Conservation (phyloP, 2,329 filamentous ascomycete species). For the Teratosphaeria nubilosa region DNA sequence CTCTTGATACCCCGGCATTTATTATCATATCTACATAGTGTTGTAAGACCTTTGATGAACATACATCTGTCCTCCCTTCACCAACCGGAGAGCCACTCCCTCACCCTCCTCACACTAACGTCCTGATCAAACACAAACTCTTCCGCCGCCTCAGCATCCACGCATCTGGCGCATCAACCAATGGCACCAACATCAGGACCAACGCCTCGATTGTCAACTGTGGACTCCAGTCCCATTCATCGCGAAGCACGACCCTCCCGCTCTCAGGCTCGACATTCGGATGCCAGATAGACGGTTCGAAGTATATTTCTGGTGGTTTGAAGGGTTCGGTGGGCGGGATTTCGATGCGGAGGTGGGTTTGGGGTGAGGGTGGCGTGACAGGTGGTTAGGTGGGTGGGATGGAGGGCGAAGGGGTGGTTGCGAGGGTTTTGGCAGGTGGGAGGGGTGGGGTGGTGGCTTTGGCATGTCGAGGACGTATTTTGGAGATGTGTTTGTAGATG, state of each 20-base stretch:
- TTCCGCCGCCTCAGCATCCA: neutral
- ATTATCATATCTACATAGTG: neutral
- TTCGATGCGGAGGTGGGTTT: neutral
- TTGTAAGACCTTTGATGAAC: neutral
- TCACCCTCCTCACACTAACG: neutral
- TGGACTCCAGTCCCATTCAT: neutral
- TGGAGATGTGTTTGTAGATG: neutral
- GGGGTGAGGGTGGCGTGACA: neutral
- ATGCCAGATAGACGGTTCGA: neutral
- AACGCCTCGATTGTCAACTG: neutral
- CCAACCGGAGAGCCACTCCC: neutral
- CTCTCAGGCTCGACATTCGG: neutral
- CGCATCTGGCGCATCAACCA: neutral
- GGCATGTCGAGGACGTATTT: neutral
- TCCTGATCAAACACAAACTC: neutral
- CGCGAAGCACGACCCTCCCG: neutral
- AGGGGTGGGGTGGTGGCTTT: neutral
- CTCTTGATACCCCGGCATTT: neutral
- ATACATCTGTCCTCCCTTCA: neutral
- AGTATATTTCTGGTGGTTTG: neutral
- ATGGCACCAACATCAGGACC: neutral
- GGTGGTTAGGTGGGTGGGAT: neutral
- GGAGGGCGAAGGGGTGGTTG: neutral
- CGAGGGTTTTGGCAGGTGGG: too few relatives aligned
- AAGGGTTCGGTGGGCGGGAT: neutral